Base-by-base conservation (phyloP, 1,284 basidiomycete genomes). In the Ceratobasidium papillatum region DNA sequence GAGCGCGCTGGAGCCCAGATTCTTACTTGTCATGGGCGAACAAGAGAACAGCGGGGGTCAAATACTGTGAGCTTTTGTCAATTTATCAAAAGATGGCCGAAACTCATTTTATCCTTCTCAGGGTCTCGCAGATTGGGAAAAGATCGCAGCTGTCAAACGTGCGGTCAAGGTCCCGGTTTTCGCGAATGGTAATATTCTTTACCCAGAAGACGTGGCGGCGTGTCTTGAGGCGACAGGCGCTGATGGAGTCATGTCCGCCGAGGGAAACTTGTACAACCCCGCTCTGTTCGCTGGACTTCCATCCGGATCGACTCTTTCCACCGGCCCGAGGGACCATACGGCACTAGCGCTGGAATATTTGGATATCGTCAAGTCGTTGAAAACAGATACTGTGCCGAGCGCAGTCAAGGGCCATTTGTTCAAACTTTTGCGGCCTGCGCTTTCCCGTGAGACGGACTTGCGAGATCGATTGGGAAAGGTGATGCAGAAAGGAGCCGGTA, bases 141-240 rank as follows among this genome's bases (percentile, higher is more conserved):
- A 95, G 82, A 96, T 98, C 79, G 86, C 86, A 19, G 91, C 93
- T 0, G 94, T 98, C 77, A 96, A 95, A 81, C 81, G 92, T 78
- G 93, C 94, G 0, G 94, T 98, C 36, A 90, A 88, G 1, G 89
- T 99, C 0, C 97, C 97, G 0, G 96, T 99, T 1, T 94, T 99
- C 80, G 96, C 97, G 0, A 99, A 99, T 81, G 97, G 97, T n/a
- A 99, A 99, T 81, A 89, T 99, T 64, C 88, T 99, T 11, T 95
- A 82, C 81, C 87, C 91, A 59, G 87, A 90, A 30, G 96, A 99
- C 81, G 89, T 96, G 65, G 86, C 87, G 54, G 85, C 86, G 5
- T 97, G 95, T 80, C 83, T 99, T 30, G 86, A 87, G 17, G 86
- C 87, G 43, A 99, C 97, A 0, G 93, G 94, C 1, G 92, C 90